Percentiles rank a stretch among this genome's conserved stretches.
phyloP scores from a whole-genome alignment of 768 basidiomycete species.

The Sarcodon aspratus region DNA sequence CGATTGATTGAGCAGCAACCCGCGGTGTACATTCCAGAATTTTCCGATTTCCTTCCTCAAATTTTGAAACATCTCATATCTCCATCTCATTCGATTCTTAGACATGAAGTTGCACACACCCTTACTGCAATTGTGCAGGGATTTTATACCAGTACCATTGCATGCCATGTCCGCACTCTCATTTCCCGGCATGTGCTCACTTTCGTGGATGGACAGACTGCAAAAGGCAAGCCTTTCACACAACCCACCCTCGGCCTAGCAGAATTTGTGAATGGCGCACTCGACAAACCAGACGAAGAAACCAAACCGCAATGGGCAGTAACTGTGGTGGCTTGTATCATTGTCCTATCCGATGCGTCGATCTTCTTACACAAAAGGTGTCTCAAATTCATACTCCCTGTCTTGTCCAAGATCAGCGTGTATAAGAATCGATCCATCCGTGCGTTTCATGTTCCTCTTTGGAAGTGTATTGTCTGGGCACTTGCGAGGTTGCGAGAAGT shows the following conservation, averaged over 20 bases:
- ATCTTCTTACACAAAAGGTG: constrained; percentile 29
- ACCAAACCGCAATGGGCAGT: constrained; percentile 28
- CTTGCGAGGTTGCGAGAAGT: constrained; percentile 25
- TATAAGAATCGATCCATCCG: constrained; percentile 25
- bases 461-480: constrained; percentile 48
- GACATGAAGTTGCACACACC: background rate
- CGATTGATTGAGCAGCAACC: background rate
- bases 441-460: constrained; percentile 31
- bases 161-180: background rate
- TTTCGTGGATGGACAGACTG: background rate
- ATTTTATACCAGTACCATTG: background rate
- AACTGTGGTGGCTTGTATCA: constrained; percentile 31
- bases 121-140: background rate
- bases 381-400: constrained; percentile 26
- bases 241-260: background rate
- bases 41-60: background rate
- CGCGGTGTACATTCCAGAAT: background rate
- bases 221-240: background rate
- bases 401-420: constrained; percentile 19
- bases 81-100: background rate
- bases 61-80: background rate
- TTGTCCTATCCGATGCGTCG: constrained; percentile 31
- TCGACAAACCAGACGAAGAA: background rate
- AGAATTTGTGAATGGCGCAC: background rate
- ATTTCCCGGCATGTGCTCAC: background rate